Conservation (phyloP, 139 green algal species). For the Volvox africanus region DNA sequence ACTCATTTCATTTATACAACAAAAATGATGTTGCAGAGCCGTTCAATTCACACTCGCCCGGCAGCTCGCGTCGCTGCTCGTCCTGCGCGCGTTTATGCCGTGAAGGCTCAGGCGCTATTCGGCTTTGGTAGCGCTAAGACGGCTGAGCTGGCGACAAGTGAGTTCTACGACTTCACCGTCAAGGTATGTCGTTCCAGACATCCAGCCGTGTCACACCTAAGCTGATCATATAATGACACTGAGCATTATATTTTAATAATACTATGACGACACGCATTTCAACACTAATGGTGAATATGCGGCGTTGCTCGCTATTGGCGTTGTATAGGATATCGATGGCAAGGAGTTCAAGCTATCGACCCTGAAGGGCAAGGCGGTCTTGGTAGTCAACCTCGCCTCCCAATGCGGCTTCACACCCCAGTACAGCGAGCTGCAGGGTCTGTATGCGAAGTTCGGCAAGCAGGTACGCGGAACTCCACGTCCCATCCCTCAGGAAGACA, state of each 20-base stretch:
- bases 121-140: slow-evolving; percentile 13
- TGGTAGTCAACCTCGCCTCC: slow-evolving; percentile 78
- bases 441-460: slow-evolving; percentile 77
- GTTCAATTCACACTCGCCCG: neutral
- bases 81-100: neutral
- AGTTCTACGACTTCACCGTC: slow-evolving; percentile 62
- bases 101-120: slow-evolving; percentile 2
- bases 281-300: neutral
- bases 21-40: slow-evolving; percentile 28
- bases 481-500: too few species aligned
- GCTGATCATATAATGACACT: neutral
- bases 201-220: neutral
- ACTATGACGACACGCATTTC: neutral
- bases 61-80: neutral
- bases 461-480: neutral
- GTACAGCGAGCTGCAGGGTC: slow-evolving; percentile 58
- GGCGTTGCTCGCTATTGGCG: neutral
- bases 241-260: neutral
- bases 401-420: slow-evolving; percentile 65
- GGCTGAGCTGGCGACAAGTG: neutral
- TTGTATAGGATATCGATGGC: slow-evolving; percentile 59
- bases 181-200: slow-evolving; percentile 51
- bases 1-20: neutral
- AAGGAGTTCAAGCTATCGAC: slow-evolving; percentile 49
- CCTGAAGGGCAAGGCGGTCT: slow-evolving; percentile 78